Percentiles rank a stretch among this genome's conserved stretches.
Evolutionary conservation across 176 grass and related monocot genomes (phyloP).

Genomic region (Carex myosuroides): DNA sequence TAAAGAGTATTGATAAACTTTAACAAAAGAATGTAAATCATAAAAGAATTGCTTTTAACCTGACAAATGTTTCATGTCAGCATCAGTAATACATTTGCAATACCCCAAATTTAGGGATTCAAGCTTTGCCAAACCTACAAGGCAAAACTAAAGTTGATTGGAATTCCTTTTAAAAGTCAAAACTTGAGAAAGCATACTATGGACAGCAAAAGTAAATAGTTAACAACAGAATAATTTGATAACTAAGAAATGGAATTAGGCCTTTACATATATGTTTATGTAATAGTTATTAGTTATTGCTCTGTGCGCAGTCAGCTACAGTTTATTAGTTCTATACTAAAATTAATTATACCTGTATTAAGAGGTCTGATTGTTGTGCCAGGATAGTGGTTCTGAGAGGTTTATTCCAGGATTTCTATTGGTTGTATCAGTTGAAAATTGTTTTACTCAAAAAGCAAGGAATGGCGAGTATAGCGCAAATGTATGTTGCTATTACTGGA

Average conservation of each 20-base stretch:
- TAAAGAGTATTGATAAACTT: slow-evolving; percentile 14
- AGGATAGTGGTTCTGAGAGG: background rate
- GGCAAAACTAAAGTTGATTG: slow-evolving; percentile 20
- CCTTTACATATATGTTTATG: too few species aligned
- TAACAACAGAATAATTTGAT: slow-evolving; percentile 14
- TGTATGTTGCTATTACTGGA: background rate
- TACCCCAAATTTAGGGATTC: slow-evolving; percentile 86
- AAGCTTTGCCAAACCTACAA: slow-evolving; percentile 73
- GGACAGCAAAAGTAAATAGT: background rate
- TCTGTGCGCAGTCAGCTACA: too few species aligned
- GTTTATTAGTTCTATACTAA: too few species aligned
- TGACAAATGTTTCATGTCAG: slow-evolving; percentile 83
- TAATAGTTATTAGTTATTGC: too few species aligned
- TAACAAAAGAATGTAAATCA: slow-evolving; percentile 16
- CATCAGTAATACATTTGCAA: slow-evolving; percentile 86
- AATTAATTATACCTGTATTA: too few species aligned
- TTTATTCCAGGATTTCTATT: background rate
- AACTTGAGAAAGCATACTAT: too few species aligned
- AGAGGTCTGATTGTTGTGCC: background rate
- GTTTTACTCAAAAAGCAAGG: too few species aligned
- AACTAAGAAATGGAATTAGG: background rate
- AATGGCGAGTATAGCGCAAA: background rate
- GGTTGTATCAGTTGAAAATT: background rate
- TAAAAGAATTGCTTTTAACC: slow-evolving; percentile 34
- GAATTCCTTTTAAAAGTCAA: background rate